Evolutionary conservation across 129 eudicot genomes (phyloP).

Genomic region (Smallanthus sonchifolius): DNA sequence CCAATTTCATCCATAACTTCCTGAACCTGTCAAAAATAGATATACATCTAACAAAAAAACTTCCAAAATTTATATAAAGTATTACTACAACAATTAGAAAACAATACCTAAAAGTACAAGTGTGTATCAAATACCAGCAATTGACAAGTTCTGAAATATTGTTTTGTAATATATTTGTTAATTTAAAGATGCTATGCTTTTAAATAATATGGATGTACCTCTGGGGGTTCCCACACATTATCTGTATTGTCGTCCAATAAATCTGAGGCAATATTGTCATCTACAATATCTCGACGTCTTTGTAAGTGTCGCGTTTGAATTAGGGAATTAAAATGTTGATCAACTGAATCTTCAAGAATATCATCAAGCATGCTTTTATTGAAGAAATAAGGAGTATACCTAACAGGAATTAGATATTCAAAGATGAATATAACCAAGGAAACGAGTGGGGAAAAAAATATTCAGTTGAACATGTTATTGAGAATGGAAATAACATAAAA

Average conservation of each 20-base stretch:
- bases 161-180: neutral
- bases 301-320: slow-evolving; percentile 70
- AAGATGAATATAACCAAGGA: neutral
- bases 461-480: neutral
- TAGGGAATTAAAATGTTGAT: slow-evolving; percentile 72
- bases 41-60: slow-evolving; percentile 11
- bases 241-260: slow-evolving; percentile 75
- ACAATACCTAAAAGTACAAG: neutral
- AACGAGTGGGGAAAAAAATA: neutral
- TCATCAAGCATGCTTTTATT: slow-evolving; percentile 80
- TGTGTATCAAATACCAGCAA: neutral
- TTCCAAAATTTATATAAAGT: neutral
- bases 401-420: slow-evolving; percentile 18
- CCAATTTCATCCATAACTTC: slow-evolving; percentile 91
- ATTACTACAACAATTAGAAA: neutral
- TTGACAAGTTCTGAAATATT: neutral
- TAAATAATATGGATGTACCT: slow-evolving; percentile 45
- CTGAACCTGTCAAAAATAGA: slow-evolving; percentile 53
- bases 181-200: neutral
- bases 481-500: neutral
- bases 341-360: slow-evolving; percentile 91
- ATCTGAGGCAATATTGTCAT: slow-evolving; percentile 63
- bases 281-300: slow-evolving; percentile 70
- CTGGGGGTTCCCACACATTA: slow-evolving; percentile 80
- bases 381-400: slow-evolving; percentile 95